A percentile compares a stretch with the other conserved stretches of the same genome.
These are phyloP conservation scores for Fusarium penzigii DNA, from an alignment of 2,329 filamentous ascomycete species.

Conservation along the genomic window DNA sequence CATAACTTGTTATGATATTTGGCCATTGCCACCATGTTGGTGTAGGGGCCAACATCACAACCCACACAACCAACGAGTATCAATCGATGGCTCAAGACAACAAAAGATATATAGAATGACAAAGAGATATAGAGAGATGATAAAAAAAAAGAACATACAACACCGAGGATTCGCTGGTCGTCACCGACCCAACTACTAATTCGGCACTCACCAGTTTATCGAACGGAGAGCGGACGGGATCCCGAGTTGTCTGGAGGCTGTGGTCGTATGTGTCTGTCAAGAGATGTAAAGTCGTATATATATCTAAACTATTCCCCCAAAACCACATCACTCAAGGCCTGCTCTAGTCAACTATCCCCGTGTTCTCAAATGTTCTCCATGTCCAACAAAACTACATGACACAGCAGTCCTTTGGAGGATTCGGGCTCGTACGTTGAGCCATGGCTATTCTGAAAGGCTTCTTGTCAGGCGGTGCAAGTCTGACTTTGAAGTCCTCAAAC, in stretches of 20 bases:
- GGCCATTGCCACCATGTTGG: too few relatives aligned
- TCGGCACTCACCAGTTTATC: too few relatives aligned
- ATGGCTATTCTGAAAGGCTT: constrained; percentile 1
- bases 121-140: too few relatives aligned
- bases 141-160: too few relatives aligned
- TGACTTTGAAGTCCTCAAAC: constrained; percentile 12
- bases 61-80: too few relatives aligned
- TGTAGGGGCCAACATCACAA: too few relatives aligned
- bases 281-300: neutral
- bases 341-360: neutral
- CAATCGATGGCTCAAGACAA: too few relatives aligned
- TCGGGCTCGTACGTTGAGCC: neutral
- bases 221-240: neutral
- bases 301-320: neutral
- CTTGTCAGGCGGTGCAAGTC: constrained; percentile 4
- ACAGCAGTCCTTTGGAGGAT: constrained; percentile 14
- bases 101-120: too few relatives aligned
- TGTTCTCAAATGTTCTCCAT: neutral
- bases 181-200: too few relatives aligned
- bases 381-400: constrained; percentile 8
- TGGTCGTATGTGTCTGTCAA: neutral
- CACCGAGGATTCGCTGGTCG: too few relatives aligned
- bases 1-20: too few relatives aligned
- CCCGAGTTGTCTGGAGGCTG: neutral
- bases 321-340: neutral